A percentile compares a stretch with the other conserved stretches of the same genome.
Evolutionary conservation across 805 yeast genomes (phyloP).

Genomic region (Zygoascus biomembranicola): DNA sequence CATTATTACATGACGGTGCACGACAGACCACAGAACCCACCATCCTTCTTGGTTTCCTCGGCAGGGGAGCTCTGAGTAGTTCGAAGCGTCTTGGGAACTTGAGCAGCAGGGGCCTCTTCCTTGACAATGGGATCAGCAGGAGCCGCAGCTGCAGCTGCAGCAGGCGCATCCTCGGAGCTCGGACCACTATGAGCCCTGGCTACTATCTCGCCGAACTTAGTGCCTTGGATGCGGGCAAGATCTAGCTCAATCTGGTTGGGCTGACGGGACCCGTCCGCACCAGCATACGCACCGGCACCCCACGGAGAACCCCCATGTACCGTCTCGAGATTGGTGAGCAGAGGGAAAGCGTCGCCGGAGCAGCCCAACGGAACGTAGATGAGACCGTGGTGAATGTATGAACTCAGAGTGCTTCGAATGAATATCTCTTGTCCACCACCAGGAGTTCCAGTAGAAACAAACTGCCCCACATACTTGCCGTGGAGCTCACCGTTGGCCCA

Average conservation of each 20-base stretch:
- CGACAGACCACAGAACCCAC: neutral
- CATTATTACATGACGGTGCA: neutral
- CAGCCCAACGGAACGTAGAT: constrained; percentile 66
- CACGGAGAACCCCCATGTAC: constrained; percentile 80
- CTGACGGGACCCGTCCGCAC: constrained; percentile 65
- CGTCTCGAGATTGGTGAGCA: constrained; percentile 50
- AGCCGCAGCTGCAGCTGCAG: neutral
- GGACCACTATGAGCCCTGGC: constrained; percentile 12
- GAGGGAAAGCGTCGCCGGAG: constrained; percentile 49
- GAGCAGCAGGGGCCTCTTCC: neutral
- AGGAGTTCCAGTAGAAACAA: constrained; percentile 61
- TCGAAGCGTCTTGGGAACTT: neutral
- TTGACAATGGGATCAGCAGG: neutral
- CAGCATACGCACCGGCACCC: constrained; percentile 82
- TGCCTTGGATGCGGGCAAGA: constrained; percentile 63
- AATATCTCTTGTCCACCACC: constrained; percentile 81
- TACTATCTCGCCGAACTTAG: constrained; percentile 46
- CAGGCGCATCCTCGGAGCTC: neutral
- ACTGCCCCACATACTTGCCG: constrained; percentile 73
- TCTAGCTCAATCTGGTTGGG: constrained; percentile 57
- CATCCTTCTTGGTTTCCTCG: neutral
- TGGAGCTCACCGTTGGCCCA: constrained; percentile 64
- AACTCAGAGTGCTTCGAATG: constrained; percentile 46
- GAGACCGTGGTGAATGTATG: constrained; percentile 69
- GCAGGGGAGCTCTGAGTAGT: neutral